Percentiles rank a stretch among this genome's conserved stretches.
These are phyloP conservation scores for Penicillium brasilianum DNA, from an alignment of 2,329 filamentous ascomycete species.

Conservation along the genomic window DNA sequence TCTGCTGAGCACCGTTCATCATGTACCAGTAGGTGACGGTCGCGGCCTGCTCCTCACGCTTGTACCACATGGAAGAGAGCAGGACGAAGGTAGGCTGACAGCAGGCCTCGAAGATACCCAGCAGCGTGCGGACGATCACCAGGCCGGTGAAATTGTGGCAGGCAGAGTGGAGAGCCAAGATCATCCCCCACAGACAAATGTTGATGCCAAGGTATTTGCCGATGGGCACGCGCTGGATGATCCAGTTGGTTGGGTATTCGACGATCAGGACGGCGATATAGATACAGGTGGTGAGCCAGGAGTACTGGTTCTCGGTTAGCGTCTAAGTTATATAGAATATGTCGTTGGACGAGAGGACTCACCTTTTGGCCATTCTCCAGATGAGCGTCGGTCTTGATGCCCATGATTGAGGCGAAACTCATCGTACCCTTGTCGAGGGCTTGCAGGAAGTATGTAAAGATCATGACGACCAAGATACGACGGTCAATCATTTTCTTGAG, in stretches of 20 bases:
- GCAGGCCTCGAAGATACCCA: conserved; percentile 73
- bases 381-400: conserved; percentile 53
- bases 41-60: conserved; percentile 68
- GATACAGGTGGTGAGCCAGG: conserved; percentile 75
- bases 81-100: conserved; percentile 72
- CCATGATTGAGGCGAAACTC: conserved; percentile 51
- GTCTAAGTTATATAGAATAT: neutral
- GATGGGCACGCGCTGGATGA: conserved; percentile 67
- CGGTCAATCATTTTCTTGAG: conserved; percentile 70
- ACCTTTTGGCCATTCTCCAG: conserved; percentile 46
- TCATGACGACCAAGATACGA: conserved; percentile 72
- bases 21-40: conserved; percentile 74
- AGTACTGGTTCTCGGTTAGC: conserved; percentile 55
- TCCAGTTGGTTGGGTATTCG: conserved; percentile 73
- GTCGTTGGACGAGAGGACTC: conserved; percentile 8
- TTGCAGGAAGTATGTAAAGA: conserved; percentile 74
- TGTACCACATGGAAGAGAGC: conserved; percentile 73
- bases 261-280: conserved; percentile 73
- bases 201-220: conserved; percentile 69
- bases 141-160: conserved; percentile 66
- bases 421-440: conserved; percentile 49
- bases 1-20: conserved; percentile 77
- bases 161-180: conserved; percentile 66
- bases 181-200: conserved; percentile 67
- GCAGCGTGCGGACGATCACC: conserved; percentile 65